Percentiles rank a stretch among this genome's conserved stretches.
phyloP scores from a whole-genome alignment of 768 basidiomycete genomes.

The Termitomyces sp. region DNA sequence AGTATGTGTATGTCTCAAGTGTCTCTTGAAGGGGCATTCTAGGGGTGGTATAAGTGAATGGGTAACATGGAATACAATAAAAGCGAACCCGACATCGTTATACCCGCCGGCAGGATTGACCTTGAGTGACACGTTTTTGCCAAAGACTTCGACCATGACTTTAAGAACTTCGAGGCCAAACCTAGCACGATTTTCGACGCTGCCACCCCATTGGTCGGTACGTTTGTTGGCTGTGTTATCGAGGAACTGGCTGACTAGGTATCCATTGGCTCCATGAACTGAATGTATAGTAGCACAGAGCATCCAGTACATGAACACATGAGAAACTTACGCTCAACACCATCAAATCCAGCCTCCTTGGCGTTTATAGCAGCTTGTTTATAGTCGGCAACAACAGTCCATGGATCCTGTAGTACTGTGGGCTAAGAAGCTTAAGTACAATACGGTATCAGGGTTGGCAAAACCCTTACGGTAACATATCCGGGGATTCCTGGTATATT shows the following conservation, averaged over 20 bases:
- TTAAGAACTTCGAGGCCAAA: slow-evolving; percentile 51
- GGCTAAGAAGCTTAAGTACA: slow-evolving; percentile 21
- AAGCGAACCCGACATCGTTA: slow-evolving; percentile 38
- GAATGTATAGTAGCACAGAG: not conserved
- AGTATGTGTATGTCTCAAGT: slow-evolving; percentile 35
- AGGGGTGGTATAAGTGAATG: not conserved
- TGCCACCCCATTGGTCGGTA: slow-evolving; percentile 58
- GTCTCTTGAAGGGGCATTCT: slow-evolving; percentile 42
- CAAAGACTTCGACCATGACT: slow-evolving; percentile 34
- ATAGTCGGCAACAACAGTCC: slow-evolving; percentile 30
- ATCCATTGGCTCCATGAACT: slow-evolving; percentile 43
- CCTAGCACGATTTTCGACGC: slow-evolving; percentile 48
- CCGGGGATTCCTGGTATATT: slow-evolving; percentile 31
- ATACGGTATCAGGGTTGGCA: not conserved
- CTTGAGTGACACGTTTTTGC: slow-evolving; percentile 40
- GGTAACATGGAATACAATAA: not conserved
- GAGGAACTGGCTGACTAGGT: slow-evolving; percentile 45
- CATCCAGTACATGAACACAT: not conserved
- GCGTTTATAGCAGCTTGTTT: slow-evolving; percentile 42
- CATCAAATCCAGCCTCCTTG: slow-evolving; percentile 52
- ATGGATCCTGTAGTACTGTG: slow-evolving; percentile 38
- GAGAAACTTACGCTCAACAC: slow-evolving; percentile 37
- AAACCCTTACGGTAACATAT: slow-evolving; percentile 31
- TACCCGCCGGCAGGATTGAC: slow-evolving; percentile 38
- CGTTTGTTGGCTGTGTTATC: slow-evolving; percentile 43